Conservation (phyloP, 108 stramenopile species). For the Discostella stelligeroides region DNA sequence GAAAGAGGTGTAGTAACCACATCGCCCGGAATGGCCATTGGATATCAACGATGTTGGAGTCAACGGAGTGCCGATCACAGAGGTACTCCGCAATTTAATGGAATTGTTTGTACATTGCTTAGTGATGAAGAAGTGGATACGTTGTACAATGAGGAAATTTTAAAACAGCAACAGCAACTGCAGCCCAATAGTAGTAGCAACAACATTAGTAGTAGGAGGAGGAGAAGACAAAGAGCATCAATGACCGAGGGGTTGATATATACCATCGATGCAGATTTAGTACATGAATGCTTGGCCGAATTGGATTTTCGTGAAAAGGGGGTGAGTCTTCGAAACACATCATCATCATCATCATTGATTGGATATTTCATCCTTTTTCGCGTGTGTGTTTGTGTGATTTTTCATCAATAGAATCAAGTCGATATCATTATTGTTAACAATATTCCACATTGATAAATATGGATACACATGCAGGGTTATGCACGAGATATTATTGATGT, state of each 20-base stretch:
- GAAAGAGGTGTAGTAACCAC: too few relatives aligned
- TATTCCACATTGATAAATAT: too few relatives aligned
- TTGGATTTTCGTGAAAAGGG: slow-evolving; percentile 91
- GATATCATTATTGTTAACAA: too few relatives aligned
- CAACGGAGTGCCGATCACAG: slow-evolving; percentile 89
- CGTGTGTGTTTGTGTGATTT: too few relatives aligned
- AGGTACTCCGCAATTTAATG: slow-evolving; percentile 68
- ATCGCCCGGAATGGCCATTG: slow-evolving; percentile 47
- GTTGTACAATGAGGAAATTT: too few relatives aligned
- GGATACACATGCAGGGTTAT: slow-evolving; percentile 69
- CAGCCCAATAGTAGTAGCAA: too few relatives aligned
- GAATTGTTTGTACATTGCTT: slow-evolving; percentile 86
- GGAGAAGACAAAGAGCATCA: slow-evolving; percentile 11
- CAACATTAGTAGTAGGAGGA: neutral
- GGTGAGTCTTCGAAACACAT: slow-evolving; percentile 26
- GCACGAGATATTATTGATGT: slow-evolving; percentile 83
- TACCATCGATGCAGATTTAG: slow-evolving; percentile 64
- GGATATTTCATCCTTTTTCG: neutral
- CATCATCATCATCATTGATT: neutral
- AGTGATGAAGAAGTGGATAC: slow-evolving; percentile 63
- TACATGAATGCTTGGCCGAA: slow-evolving; percentile 76
- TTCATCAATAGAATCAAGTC: too few relatives aligned
- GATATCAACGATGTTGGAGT: slow-evolving; percentile 81
- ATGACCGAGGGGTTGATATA: slow-evolving; percentile 83
- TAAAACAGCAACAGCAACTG: too few relatives aligned